These are phyloP conservation scores for Tolypocladium tundrense DNA, from an alignment of 2,329 filamentous ascomycete genomes.

Conservation along the genomic window DNA sequence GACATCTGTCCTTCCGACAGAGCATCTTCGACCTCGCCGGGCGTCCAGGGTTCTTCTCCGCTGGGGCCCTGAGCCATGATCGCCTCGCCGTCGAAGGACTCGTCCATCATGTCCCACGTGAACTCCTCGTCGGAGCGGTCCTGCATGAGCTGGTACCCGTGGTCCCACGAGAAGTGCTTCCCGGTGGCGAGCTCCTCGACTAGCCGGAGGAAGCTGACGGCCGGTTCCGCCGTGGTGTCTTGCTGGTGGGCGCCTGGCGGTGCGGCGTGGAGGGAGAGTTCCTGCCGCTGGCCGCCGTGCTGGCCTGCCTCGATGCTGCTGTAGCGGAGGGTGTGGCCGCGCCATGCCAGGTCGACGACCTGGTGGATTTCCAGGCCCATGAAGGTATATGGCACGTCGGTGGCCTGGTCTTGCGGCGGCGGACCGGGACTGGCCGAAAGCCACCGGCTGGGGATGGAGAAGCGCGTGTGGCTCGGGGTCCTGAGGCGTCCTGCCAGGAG, in stretches of 20 bases:
- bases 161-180: slow-evolving; percentile 23
- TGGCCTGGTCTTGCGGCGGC: not conserved
- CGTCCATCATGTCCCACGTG: slow-evolving; percentile 15
- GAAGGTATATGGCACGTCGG: slow-evolving; percentile 27
- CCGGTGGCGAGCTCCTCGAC: slow-evolving; percentile 20
- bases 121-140: slow-evolving; percentile 14
- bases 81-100: slow-evolving; percentile 11
- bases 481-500: slow-evolving; percentile 29
- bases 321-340: slow-evolving; percentile 37
- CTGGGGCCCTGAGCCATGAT: not conserved
- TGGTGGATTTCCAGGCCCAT: slow-evolving; percentile 43
- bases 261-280: slow-evolving; percentile 30
- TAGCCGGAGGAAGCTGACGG: slow-evolving; percentile 13
- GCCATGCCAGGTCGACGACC: slow-evolving; percentile 29
- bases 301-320: slow-evolving; percentile 40
- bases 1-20: not conserved
- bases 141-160: slow-evolving; percentile 18
- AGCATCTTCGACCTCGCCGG: not conserved
- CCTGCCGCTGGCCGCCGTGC: slow-evolving; percentile 39
- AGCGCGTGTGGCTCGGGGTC: slow-evolving; percentile 22
- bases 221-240: not conserved
- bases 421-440: not conserved
- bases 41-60: not conserved
- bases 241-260: not conserved
- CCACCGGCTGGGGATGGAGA: slow-evolving; percentile 20